Conservation (phyloP, 2,329 filamentous ascomycete species). For the Cordyceps javanica region DNA sequence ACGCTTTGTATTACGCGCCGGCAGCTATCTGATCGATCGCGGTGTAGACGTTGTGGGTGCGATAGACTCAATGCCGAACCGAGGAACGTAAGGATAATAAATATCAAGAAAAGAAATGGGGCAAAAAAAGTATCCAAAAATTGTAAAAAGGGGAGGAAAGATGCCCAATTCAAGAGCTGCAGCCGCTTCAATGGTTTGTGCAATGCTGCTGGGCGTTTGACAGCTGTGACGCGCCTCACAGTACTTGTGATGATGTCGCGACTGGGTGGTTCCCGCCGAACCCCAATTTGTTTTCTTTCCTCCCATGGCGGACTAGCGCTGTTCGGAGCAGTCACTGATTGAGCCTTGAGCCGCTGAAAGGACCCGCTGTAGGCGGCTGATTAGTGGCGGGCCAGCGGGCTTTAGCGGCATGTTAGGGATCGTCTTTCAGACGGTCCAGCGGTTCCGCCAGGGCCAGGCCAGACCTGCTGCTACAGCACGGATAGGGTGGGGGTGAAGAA, state of each 20-base stretch:
- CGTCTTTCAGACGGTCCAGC: too few relatives aligned
- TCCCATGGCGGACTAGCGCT: constrained; percentile 3
- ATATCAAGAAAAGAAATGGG: neutral
- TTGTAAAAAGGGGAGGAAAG: too few relatives aligned
- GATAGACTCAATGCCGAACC: neutral
- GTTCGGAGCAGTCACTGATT: neutral
- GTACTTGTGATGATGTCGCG: constrained; percentile 7
- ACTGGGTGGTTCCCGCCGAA: neutral
- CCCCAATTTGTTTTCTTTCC: constrained; percentile 7
- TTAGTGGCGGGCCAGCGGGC: neutral
- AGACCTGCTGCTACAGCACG: too few relatives aligned
- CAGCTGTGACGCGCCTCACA: constrained; percentile 10
- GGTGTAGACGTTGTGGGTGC: neutral
- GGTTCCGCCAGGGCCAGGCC: too few relatives aligned
- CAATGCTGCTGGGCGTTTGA: neutral
- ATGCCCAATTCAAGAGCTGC: neutral
- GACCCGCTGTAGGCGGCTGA: neutral
- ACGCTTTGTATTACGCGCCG: neutral
- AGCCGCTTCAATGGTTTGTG: neutral
- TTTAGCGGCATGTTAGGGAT: neutral
- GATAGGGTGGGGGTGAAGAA: too few relatives aligned
- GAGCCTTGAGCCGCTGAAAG: neutral
- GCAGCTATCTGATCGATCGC: neutral
- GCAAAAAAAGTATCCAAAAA: neutral
- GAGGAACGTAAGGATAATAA: neutral